Base-by-base conservation (phyloP, 306 rosid species). In the Cicer judaicum region DNA sequence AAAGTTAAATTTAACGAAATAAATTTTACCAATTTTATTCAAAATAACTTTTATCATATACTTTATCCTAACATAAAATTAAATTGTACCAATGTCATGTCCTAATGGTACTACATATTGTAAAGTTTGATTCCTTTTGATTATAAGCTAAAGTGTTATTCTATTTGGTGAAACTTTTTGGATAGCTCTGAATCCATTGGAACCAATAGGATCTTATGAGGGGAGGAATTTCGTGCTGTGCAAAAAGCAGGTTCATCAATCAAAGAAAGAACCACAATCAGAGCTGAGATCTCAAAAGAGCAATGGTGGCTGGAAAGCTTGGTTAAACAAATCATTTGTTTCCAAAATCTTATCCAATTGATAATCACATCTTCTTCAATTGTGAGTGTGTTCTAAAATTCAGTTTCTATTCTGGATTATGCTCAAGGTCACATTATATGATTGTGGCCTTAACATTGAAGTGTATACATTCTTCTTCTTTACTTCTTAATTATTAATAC, bases 151-250 rank as follows among this genome's bases (percentile, higher is more conserved):
- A 83, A 57, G 13, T 49, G 42, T 41, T 78, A 53, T 9, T 50
- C 2, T 57, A 2, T 29, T 62, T 75, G 72, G 15, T 69, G 66
- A n/a, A 62, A 67, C 78, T 24, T 63, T 7, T 77, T 66, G 65
- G 61, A 68, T 76, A 90, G 97, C 88, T 73, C 73, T 89, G 79
- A 89, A 74, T 76, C 88, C 88, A 12, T 43, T 52, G 85, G 94
- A 88, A 53, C 24, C 68, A 10, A 86, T 91, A 52, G 92, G 92
- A 73, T 75, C 83, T 63, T 56, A 75, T 43, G 89, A 84, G 13
- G 85, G 12, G 9, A 75, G 88, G 79, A 86, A 76, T 42, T 84
- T 91, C 81, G 74, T 81, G 79, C 81, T 91, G 52, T 78, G 85
- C 81, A 91, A 86, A 84, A 89, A 83, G 68, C 83, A 79, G 66